Conservation (phyloP, 768 basidiomycete species). For the Suillus placidus region DNA sequence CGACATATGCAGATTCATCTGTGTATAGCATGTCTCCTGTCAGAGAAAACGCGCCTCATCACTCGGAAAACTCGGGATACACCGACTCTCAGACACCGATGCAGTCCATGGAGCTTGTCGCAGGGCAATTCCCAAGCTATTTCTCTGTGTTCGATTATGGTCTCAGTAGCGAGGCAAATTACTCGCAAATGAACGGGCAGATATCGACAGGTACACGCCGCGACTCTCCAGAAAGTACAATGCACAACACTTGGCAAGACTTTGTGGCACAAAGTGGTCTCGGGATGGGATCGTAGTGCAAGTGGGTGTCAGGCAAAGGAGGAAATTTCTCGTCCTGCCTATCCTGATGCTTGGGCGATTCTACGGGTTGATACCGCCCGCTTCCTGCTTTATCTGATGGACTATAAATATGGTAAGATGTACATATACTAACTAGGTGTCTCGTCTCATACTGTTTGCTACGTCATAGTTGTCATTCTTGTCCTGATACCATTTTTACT, state of each 20-base stretch:
- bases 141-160: slow-evolving; percentile 79
- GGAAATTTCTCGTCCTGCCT: slow-evolving; percentile 7
- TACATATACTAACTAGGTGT: slow-evolving; percentile 14
- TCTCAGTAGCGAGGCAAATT: slow-evolving; percentile 30
- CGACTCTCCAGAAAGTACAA: slow-evolving; percentile 58
- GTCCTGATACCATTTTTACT: slow-evolving; percentile 22
- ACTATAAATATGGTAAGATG: slow-evolving; percentile 4
- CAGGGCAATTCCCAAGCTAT: slow-evolving; percentile 60
- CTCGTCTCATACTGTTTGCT: slow-evolving; percentile 14
- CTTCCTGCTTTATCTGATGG: slow-evolving; percentile 17
- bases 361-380: background rate
- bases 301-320: slow-evolving; percentile 6
- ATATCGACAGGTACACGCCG: slow-evolving; percentile 31
- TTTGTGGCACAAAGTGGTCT: slow-evolving; percentile 47
- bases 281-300: slow-evolving; percentile 13
- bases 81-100: slow-evolving; percentile 24
- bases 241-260: slow-evolving; percentile 67
- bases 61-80: slow-evolving; percentile 19
- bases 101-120: slow-evolving; percentile 35
- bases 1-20: slow-evolving; percentile 28
- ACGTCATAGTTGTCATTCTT: slow-evolving; percentile 5
- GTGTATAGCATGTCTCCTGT: slow-evolving; percentile 28
- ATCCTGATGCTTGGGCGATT: background rate
- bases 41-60: slow-evolving; percentile 22
- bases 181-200: slow-evolving; percentile 43